Evolutionary conservation across 345 rosid genomes (phyloP), one percentile per base, ranked within the genome.

Genomic region (Euclidium syriacum): DNA sequence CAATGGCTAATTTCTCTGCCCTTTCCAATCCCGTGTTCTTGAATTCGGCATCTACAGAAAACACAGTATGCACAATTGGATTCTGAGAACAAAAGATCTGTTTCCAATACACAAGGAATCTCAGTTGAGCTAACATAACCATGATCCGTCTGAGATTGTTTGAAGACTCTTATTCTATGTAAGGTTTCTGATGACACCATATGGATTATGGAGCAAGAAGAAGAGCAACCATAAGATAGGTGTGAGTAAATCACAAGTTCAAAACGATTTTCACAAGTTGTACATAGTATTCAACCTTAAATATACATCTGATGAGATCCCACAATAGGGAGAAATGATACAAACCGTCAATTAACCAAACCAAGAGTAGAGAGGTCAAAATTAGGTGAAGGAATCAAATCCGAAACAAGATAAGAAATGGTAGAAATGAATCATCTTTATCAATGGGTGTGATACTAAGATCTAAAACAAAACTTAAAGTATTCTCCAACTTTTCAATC

Each of bases 21-120:
- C 99, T 84, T 73, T 94, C 97, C 67, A 94, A 48, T 51, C 99
- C 96, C 0, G 86, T 90, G 64, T 83, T 79, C 74, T 78, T 83
- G 82, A 94, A 94, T 73, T 90, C 88, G 4, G 85, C 77, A 79
- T 94, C 99, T 94, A 48, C 24, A 54, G 6, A 30, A 44, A 62
- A 70, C 12, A 55, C 23, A 47, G 17, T 47, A 36, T 15, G 40
- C 23, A 52, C 29, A 42, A 29, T 4, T 40, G 10, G 25, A 40
- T 10, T 11, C 11, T 40, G 18, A 40, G 62, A 40, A 20, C 5
- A 5, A 12, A 52, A 41, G 3, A 17, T 44, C n/a, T 35, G 2
- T 36, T 49, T 36, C 48, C 6, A 10, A 4, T 16, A 19, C 38
- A 36, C 12, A 33, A 6, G 3, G 9, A 50, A 7, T 12, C 48